Conservation (phyloP, 2,329 filamentous ascomycete genomes). For the Fusarium tricinctum region DNA sequence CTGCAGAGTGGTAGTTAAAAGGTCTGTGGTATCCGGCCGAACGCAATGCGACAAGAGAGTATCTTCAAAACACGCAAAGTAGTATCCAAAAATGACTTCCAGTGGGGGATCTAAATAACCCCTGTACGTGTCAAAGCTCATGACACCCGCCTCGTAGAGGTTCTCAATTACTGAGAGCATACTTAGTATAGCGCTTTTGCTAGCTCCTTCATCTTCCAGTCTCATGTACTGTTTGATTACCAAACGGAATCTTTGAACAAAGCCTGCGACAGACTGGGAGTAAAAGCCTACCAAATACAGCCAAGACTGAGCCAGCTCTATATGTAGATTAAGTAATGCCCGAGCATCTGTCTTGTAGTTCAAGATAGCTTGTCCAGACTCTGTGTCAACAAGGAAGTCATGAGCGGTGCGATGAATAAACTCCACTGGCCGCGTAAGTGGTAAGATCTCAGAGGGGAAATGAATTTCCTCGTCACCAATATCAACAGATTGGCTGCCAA, state of each 20-base stretch:
- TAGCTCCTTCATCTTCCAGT: fast-evolving
- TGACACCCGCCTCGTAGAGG: not conserved
- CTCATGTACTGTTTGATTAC: fast-evolving
- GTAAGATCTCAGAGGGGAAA: fast-evolving
- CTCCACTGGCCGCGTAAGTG: fast-evolving
- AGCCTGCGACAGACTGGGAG: fast-evolving
- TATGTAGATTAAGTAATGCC: fast-evolving
- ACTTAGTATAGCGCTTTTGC: fast-evolving
- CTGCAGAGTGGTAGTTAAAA: fast-evolving
- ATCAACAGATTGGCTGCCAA: fast-evolving
- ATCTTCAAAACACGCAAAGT: fast-evolving
- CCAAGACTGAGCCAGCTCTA: fast-evolving
- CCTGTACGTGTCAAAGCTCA: too few species aligned
- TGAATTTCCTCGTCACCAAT: fast-evolving
- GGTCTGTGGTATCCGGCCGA: fast-evolving
- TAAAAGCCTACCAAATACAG: fast-evolving
- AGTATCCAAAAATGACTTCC: fast-evolving
- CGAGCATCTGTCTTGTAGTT: fast-evolving
- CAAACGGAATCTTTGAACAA: fast-evolving
- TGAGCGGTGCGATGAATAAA: conserved; percentile 17
- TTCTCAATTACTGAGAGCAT: fast-evolving
- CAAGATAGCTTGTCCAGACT: fast-evolving
- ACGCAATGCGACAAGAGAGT: not conserved
- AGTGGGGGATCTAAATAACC: too few species aligned
- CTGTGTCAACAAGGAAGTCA: not conserved